These are phyloP conservation scores for Ormosia semicastrata DNA, from an alignment of 306 rosid species.

Conservation along the genomic window DNA sequence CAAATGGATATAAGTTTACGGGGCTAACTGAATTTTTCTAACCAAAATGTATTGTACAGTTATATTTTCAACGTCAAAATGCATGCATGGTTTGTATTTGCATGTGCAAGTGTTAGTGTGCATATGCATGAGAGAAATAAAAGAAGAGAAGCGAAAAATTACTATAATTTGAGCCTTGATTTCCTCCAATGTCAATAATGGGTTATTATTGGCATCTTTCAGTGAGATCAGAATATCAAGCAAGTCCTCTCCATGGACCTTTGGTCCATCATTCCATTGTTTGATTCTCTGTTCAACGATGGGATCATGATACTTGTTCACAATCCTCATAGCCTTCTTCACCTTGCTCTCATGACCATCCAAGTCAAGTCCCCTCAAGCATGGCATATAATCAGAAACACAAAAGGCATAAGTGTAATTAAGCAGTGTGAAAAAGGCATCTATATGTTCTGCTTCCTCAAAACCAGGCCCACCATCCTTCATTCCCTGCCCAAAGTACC, in stretches of 20 bases:
- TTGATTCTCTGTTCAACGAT: slow-evolving; percentile 33
- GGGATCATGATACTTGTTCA: slow-evolving; percentile 33
- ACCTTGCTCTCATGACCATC: slow-evolving; percentile 32
- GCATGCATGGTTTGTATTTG: too few relatives aligned
- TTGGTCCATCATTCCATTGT: slow-evolving; percentile 36
- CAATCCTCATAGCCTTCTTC: slow-evolving; percentile 10
- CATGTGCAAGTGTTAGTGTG: too few relatives aligned
- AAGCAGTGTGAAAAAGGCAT: slow-evolving; percentile 29
- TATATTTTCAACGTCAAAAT: too few relatives aligned
- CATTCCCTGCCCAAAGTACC: slow-evolving; percentile 37
- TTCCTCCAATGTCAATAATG: slow-evolving; percentile 32
- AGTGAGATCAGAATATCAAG: slow-evolving; percentile 49
- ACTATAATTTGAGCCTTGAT: slow-evolving; percentile 45
- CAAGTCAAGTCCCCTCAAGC: slow-evolving; percentile 38
- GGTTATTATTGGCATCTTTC: slow-evolving; percentile 18
- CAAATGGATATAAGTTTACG: too few relatives aligned
- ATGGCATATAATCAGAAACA: slow-evolving; percentile 44
- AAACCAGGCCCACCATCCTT: slow-evolving; percentile 44
- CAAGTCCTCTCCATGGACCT: slow-evolving; percentile 30
- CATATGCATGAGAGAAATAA: background rate
- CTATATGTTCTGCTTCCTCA: slow-evolving; percentile 40
- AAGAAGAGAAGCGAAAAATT: background rate
- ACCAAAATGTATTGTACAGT: too few relatives aligned
- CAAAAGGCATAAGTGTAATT: slow-evolving; percentile 19
- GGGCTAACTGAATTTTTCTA: too few relatives aligned